phyloP scores from a whole-genome alignment of 2,329 filamentous ascomycete genomes.

The Pezicula neosporulosa region DNA sequence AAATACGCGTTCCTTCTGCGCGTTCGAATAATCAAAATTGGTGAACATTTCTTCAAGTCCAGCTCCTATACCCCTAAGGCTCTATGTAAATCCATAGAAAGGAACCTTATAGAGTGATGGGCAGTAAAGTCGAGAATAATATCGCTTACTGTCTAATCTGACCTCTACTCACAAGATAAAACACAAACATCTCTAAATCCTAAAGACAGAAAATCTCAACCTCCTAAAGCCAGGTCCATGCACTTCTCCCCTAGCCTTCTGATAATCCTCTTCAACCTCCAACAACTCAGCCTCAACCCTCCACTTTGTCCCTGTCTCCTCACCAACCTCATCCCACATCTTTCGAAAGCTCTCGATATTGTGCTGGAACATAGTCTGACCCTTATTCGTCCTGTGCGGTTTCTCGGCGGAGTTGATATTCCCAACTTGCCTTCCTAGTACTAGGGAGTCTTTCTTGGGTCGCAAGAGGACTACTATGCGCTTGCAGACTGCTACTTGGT shows the following conservation, averaged over 20 bases:
- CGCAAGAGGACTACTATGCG: constrained; percentile 9
- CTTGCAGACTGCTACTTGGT: constrained; percentile 32
- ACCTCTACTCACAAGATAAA: neutral
- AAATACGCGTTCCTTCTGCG: too few relatives aligned
- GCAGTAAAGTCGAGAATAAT: too few relatives aligned
- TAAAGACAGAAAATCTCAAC: neutral
- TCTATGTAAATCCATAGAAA: too few relatives aligned
- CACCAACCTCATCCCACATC: constrained; percentile 5
- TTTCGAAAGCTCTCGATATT: constrained; percentile 2
- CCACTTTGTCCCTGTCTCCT: neutral
- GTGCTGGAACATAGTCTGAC: neutral
- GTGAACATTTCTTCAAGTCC: too few relatives aligned
- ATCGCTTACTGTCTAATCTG: neutral
- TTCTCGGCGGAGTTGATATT: neutral
- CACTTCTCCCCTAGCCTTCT: neutral
- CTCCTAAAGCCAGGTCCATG: neutral
- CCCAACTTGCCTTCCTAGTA: constrained; percentile 37
- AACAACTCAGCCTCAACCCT: neutral
- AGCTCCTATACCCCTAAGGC: too few relatives aligned
- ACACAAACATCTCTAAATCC: neutral
- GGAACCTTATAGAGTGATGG: too few relatives aligned
- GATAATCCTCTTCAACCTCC: neutral
- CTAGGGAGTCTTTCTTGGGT: constrained; percentile 25
- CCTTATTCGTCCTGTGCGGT: neutral
- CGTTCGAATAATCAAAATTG: too few relatives aligned